Base-by-base conservation (phyloP, 257 asterid genomes). In the Scutellaria baicalensis region DNA sequence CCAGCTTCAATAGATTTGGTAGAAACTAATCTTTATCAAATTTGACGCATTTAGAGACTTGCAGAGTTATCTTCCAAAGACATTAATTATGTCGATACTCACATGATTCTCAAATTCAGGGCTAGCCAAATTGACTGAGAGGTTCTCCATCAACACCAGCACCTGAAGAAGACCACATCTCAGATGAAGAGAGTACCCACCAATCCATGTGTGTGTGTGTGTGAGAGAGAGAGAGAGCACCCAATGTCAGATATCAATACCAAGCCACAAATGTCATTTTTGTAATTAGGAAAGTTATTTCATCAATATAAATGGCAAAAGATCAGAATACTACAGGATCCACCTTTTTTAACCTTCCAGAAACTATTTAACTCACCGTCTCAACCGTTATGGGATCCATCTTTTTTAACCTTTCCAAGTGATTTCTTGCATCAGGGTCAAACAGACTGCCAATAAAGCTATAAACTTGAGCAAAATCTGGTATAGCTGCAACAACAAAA, bases 401-500 rank as follows among this genome's bases (percentile, higher is more conserved):
- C 70, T 50, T 78, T 59, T 74, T 80, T 20, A 91, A 74, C 40
- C 81, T 84, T 71, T 69, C 81, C 76, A 91, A 47, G 78, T 87
- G 95, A 47, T 58, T 52, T 3, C 66, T 71, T 14, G 74, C 79
- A 43, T 38, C 31, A 51, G 82, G 76, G 67, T 82, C 82, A 83
- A 48, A 92, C 80, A 84, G 76, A 61, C 88, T 85, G 81, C 92
- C 97, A 55, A 91, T 89, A 58, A 89, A 83, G 63, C 91, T 78
- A 69, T 91, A 91, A 49, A 89, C 95, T 83, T 91, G 85, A 73
- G 88, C 79, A 66, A 91, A 91, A 76, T 91, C 95, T 7, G 96
- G 96, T 57, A 78, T 63, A 51, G 77, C 96, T 89, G 88, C 83
- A 70, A 6, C 35, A 48, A 55, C 20, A 35, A 43, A 35, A 20